These are phyloP conservation scores for Flaveria brownii DNA, from an alignment of 129 eudicot species.

Conservation along the genomic window DNA sequence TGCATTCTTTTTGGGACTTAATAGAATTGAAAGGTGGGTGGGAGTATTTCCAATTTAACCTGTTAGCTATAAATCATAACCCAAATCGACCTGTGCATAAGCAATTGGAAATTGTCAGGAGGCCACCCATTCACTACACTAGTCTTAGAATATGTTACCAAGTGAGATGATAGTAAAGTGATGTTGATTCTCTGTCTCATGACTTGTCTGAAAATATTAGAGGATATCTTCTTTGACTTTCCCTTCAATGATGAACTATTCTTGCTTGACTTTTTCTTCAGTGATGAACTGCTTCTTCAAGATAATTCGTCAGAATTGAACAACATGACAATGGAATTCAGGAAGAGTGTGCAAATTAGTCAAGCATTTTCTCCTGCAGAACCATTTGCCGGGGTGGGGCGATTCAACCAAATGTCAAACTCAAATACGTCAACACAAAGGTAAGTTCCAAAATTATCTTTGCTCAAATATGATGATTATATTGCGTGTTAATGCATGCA, in stretches of 20 bases:
- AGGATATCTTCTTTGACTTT: conserved; percentile 15
- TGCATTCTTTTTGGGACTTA: neutral
- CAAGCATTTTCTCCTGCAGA: conserved; percentile 46
- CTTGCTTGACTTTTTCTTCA: conserved; percentile 35
- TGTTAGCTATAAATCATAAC: neutral
- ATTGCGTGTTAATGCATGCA: neutral
- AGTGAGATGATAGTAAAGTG: neutral
- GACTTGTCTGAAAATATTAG: neutral
- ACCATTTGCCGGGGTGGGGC: conserved; percentile 45
- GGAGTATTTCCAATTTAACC: neutral
- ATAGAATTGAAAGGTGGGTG: neutral
- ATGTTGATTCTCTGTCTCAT: neutral
- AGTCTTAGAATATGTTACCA: neutral
- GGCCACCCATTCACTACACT: neutral
- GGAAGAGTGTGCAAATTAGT: conserved; percentile 56
- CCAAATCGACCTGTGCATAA: neutral
- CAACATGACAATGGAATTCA: conserved; percentile 58
- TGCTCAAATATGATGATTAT: neutral
- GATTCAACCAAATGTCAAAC: conserved; percentile 41
- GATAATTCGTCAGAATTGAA: conserved; percentile 64
- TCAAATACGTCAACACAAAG: conserved; percentile 49
- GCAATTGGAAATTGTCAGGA: neutral
- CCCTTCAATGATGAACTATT: neutral
- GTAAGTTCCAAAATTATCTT: conserved; percentile 30
- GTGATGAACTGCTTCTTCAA: conserved; percentile 87